Evolutionary conservation across 2,329 filamentous ascomycete species (phyloP).

Genomic region (Penicillium sp.): DNA sequence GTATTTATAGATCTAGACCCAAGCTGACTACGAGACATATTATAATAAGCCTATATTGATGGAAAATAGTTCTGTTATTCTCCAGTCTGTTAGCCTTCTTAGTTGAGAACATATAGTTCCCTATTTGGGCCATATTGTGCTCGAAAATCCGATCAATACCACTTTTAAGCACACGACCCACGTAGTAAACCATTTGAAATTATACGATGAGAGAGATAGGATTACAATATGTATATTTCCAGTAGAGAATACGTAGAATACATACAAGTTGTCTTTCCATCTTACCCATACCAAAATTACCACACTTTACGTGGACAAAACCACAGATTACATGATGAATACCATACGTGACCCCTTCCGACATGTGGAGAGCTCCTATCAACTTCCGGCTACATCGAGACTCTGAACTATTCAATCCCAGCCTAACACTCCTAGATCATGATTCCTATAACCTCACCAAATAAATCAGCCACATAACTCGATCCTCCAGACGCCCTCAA

Average conservation of each 20-base stretch:
- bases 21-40: not conserved
- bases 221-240: not conserved
- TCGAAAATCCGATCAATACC: not conserved
- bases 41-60: not conserved
- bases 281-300: slow-evolving; percentile 7
- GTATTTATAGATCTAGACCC: not conserved
- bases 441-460: slow-evolving; percentile 12
- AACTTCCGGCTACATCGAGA: not conserved
- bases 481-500: slow-evolving; percentile 51
- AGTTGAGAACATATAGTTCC: not conserved
- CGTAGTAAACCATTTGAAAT: not conserved
- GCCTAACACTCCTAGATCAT: slow-evolving; percentile 9
- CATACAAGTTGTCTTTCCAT: not conserved
- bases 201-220: not conserved
- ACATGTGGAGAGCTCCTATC: slow-evolving; percentile 8
- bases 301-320: not conserved
- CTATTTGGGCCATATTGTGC: not conserved
- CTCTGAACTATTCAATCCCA: not conserved
- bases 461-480: slow-evolving; percentile 18
- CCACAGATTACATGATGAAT: slow-evolving; percentile 2
- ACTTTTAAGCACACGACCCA: not conserved
- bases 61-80: not conserved
- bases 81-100: not conserved
- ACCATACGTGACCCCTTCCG: slow-evolving; percentile 10
- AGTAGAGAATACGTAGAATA: not conserved